Conservation (phyloP, 371 early-diverging fungal species). For the Mortierella sp. region DNA sequence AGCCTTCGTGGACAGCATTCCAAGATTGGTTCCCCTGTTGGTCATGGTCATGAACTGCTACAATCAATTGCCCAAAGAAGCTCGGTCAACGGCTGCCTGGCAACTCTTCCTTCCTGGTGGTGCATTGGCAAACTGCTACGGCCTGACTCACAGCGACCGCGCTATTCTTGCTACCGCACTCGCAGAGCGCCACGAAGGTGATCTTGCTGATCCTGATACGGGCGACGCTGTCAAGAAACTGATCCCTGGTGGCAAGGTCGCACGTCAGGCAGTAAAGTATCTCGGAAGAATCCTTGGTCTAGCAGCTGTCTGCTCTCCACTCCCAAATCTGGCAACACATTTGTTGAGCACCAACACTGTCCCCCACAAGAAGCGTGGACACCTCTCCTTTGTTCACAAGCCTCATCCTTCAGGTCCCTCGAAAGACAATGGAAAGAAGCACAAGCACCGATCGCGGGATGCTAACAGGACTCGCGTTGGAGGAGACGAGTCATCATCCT, state of each 20-base stretch:
- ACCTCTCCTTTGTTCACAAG: slow-evolving; percentile 33
- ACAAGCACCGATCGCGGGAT: slow-evolving; percentile 17
- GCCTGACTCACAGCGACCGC: slow-evolving; percentile 66
- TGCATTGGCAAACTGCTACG: slow-evolving; percentile 66
- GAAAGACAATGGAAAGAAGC: background rate
- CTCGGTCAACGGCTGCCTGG: slow-evolving; percentile 67
- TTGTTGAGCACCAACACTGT: slow-evolving; percentile 16
- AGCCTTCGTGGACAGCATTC: slow-evolving; percentile 47
- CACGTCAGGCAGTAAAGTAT: slow-evolving; percentile 45
- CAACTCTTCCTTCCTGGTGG: slow-evolving; percentile 71
- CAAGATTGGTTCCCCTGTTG: slow-evolving; percentile 64
- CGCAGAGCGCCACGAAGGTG: slow-evolving; percentile 67
- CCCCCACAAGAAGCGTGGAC: slow-evolving; percentile 21
- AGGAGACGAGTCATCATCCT: slow-evolving; percentile 10
- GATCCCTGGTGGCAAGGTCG: slow-evolving; percentile 52
- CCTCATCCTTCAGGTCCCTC: background rate
- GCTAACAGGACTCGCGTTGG: slow-evolving; percentile 36
- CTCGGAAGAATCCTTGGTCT: slow-evolving; percentile 48
- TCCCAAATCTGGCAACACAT: slow-evolving; percentile 39
- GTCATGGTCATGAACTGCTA: slow-evolving; percentile 66
- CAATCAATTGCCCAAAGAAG: slow-evolving; percentile 68
- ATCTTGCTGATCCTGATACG: slow-evolving; percentile 33
- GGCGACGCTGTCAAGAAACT: slow-evolving; percentile 39
- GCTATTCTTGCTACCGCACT: slow-evolving; percentile 64
- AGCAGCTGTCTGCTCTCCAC: slow-evolving; percentile 36